Evolutionary conservation across 805 yeast genomes (phyloP).

Genomic region (Lipomyces mesembrius): DNA sequence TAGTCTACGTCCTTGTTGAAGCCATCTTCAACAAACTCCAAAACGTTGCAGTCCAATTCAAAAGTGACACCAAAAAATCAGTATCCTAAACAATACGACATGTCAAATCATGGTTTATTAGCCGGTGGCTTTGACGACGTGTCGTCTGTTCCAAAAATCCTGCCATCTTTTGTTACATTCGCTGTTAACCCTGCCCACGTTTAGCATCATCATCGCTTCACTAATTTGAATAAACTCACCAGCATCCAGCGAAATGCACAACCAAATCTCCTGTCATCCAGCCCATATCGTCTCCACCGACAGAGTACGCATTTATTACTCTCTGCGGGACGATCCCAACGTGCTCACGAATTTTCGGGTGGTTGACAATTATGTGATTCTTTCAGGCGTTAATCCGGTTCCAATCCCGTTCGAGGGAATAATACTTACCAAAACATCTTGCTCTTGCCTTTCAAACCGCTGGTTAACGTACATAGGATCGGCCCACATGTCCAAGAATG

Average conservation of each 20-base stretch:
- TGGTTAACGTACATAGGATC: conserved; percentile 77
- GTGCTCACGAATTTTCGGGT: conserved; percentile 25
- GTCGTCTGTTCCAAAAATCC: conserved; percentile 29
- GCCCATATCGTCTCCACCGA: conserved; percentile 30
- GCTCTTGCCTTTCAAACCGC: conserved; percentile 79
- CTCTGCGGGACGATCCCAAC: conserved; percentile 33
- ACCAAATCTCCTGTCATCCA: conserved; percentile 35
- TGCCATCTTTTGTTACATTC: conserved; percentile 30
- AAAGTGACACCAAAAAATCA: background rate
- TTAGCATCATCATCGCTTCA: background rate
- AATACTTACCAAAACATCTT: conserved; percentile 61
- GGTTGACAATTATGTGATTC: conserved; percentile 55
- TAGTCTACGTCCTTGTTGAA: no score
- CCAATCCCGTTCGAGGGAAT: background rate
- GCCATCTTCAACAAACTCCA: background rate
- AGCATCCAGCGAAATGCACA: conserved; percentile 39
- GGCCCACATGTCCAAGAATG: conserved; percentile 81
- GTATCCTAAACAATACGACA: background rate
- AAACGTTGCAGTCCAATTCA: background rate
- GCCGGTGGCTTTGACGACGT: background rate
- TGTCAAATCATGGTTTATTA: background rate
- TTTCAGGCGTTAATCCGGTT: background rate
- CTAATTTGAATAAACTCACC: conserved; percentile 12
- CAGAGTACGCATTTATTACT: conserved; percentile 33
- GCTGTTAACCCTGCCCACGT: conserved; percentile 15